Evolutionary conservation across 1,284 basidiomycete species (phyloP).

Genomic region (Microbotryum saponariae): DNA sequence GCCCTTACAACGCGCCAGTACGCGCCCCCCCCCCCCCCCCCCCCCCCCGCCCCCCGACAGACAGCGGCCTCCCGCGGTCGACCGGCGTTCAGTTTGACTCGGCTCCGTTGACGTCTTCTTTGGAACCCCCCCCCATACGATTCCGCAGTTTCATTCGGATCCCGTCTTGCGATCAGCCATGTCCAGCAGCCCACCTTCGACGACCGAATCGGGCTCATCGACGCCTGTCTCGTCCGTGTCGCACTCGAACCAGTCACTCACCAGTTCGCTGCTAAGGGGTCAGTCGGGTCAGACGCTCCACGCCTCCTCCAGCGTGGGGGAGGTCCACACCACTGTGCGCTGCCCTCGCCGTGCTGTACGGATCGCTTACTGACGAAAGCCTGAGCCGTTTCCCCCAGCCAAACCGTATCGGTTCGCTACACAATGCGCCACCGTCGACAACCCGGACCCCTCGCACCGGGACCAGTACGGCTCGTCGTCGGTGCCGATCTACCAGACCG

Average conservation of each 20-base stretch:
- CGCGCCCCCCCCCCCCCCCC: no score
- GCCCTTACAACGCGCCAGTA: no score
- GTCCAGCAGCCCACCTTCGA: not conserved
- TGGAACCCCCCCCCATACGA: not conserved
- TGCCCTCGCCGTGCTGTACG: not conserved
- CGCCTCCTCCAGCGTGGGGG: no score
- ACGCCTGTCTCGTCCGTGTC: conserved; percentile 9
- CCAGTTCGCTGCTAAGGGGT: conserved; percentile 18
- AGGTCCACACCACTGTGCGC: not conserved
- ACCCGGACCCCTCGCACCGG: conserved; percentile 60
- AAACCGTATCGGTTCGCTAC: conserved; percentile 31
- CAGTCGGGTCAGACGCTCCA: not conserved
- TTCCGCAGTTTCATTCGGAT: not conserved
- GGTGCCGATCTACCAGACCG: conserved; percentile 94
- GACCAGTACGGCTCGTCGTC: conserved; percentile 93
- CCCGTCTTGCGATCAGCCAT: not conserved
- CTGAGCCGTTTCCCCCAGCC: not conserved
- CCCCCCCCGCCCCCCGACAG: no score
- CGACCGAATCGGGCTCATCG: conserved; percentile 2
- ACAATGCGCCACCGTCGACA: conserved; percentile 84
- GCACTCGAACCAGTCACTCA: conserved; percentile 9
- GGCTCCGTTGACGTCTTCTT: not conserved
- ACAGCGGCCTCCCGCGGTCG: not conserved
- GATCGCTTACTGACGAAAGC: not conserved
- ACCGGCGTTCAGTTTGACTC: not conserved